Conservation (phyloP, 2,329 filamentous ascomycete species). For the Pezicula carpinea region DNA sequence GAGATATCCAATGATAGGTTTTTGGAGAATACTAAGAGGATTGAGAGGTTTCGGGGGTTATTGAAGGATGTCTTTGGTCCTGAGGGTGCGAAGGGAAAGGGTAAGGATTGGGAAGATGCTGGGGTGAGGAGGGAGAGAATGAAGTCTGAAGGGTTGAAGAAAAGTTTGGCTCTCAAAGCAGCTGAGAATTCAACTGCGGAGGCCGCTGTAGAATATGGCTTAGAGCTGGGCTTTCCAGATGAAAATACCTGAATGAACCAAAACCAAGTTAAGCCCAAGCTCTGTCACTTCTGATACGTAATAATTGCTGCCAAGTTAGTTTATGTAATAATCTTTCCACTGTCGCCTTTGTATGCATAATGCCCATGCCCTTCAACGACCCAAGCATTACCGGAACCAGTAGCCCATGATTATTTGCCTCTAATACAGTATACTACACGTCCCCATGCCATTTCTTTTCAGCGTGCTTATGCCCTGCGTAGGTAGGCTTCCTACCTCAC, state of each 20-base stretch:
- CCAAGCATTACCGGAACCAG: too few relatives aligned
- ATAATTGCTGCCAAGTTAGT: too few relatives aligned
- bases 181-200: background rate
- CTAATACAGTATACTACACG: background rate
- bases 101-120: slow-evolving; percentile 49
- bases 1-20: slow-evolving; percentile 72
- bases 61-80: slow-evolving; percentile 11
- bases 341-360: too few relatives aligned
- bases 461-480: too few relatives aligned
- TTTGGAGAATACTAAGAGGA: slow-evolving; percentile 61
- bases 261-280: background rate
- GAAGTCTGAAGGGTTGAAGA: slow-evolving; percentile 51
- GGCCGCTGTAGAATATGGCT: background rate
- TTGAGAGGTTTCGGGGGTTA: slow-evolving; percentile 55
- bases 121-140: slow-evolving; percentile 49
- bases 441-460: too few relatives aligned
- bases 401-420: too few relatives aligned
- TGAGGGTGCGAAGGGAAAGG: slow-evolving; percentile 22
- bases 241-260: background rate
- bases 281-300: background rate
- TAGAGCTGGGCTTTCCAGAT: background rate
- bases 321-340: too few relatives aligned
- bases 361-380: too few relatives aligned
- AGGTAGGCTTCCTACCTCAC: slow-evolving; percentile 33
- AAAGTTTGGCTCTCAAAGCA: slow-evolving; percentile 28